Conservation (phyloP, 768 basidiomycete genomes). For the Rhodotorula babjevae region DNA sequence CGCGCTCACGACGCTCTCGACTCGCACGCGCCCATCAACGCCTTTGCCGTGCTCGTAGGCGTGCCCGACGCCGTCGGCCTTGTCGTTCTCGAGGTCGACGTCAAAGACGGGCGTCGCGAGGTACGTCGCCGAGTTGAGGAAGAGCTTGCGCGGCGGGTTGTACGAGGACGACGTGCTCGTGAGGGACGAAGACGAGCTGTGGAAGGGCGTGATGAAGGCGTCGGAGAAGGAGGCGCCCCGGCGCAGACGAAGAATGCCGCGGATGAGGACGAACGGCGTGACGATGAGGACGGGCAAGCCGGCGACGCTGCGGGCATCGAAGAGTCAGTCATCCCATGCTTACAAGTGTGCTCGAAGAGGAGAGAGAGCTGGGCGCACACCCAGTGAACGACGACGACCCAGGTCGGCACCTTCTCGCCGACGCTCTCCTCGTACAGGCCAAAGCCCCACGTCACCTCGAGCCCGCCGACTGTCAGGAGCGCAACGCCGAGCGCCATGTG, state of each 20-base stretch:
- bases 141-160: slow-evolving; percentile 16
- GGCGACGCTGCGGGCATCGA: slow-evolving; percentile 2
- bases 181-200: not conserved
- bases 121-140: slow-evolving; percentile 15
- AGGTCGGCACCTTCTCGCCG: not conserved
- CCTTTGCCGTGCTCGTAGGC: not conserved
- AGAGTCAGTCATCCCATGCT: too few relatives aligned
- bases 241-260: slow-evolving; percentile 6
- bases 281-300: slow-evolving; percentile 10
- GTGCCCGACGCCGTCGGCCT: not conserved
- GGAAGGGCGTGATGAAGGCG: slow-evolving; percentile 16
- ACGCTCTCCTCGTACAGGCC: not conserved
- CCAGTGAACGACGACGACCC: slow-evolving; percentile 11
- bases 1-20: not conserved
- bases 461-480: slow-evolving; percentile 7
- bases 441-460: slow-evolving; percentile 28
- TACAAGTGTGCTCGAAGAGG: too few relatives aligned
- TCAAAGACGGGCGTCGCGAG: not conserved
- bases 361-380: not conserved
- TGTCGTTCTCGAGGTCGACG: not conserved
- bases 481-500: slow-evolving; percentile 21
- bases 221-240: slow-evolving; percentile 10
- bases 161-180: not conserved
- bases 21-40: not conserved
- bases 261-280: slow-evolving; percentile 19